phyloP scores from a whole-genome alignment of 129 eudicot genomes.

The Flaveria robusta region DNA sequence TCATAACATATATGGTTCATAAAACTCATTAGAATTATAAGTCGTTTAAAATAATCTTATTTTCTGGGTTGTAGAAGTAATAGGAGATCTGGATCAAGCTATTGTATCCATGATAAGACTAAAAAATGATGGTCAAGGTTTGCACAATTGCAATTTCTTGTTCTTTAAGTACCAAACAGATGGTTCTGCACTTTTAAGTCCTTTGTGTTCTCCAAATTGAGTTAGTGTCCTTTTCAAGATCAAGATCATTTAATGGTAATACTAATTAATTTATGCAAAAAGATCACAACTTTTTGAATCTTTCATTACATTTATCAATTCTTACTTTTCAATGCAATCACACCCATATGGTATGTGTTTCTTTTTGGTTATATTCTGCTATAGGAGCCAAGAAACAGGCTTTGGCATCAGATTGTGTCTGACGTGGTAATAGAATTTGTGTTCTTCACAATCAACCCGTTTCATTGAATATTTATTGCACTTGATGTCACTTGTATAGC shows the following conservation, averaged over 20 bases:
- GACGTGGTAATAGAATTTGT: constrained; percentile 57
- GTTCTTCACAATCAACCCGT: constrained; percentile 60
- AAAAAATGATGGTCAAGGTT: constrained; percentile 30
- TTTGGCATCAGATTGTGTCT: constrained; percentile 60
- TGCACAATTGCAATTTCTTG: constrained; percentile 24
- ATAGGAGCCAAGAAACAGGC: constrained; percentile 87
- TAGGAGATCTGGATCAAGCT: constrained; percentile 43
- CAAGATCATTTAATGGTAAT: constrained; percentile 80
- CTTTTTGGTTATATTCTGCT: constrained; percentile 8
- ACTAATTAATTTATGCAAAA: constrained; percentile 1
- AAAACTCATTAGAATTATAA: constrained; percentile 31
- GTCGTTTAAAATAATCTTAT: constrained; percentile 24
- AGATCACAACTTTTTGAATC: constrained; percentile 2
- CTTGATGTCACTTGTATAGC: no score
- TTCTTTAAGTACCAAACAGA: constrained; percentile 2
- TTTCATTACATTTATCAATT: not conserved
- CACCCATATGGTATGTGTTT: constrained; percentile 13
- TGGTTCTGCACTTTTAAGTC: constrained; percentile 49
- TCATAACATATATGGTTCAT: no score
- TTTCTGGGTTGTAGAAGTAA: constrained; percentile 44
- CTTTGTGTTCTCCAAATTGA: constrained; percentile 74
- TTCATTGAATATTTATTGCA: no score
- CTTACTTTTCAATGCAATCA: not conserved
- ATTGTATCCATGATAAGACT: constrained; percentile 34
- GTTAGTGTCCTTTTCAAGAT: constrained; percentile 76